A percentile compares a stretch with the other conserved stretches of the same genome.
Conservation (phyloP, 257 asterid species). For the Ophiorrhiza pumila region DNA sequence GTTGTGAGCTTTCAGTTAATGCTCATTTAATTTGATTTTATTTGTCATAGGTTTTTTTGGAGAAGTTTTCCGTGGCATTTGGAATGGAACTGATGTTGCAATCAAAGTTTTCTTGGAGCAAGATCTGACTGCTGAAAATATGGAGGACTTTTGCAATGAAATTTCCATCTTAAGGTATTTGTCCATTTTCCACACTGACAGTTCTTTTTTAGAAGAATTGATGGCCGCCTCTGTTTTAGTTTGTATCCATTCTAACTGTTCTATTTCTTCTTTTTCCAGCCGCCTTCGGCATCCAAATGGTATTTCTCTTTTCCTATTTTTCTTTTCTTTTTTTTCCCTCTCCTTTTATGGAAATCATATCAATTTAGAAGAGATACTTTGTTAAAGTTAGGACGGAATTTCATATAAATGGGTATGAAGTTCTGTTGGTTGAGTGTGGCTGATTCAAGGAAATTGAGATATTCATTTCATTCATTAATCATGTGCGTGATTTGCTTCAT, state of each 20-base stretch:
- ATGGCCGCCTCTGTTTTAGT: slow-evolving; percentile 11
- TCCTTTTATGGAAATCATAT: not conserved
- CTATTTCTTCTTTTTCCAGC: slow-evolving; percentile 50
- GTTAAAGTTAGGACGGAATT: not conserved
- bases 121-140: slow-evolving; percentile 96
- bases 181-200: not conserved
- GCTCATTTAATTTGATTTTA: not conserved
- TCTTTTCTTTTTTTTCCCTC: not conserved
- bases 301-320: slow-evolving; percentile 43
- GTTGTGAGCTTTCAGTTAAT: slow-evolving; percentile 2
- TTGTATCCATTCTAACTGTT: slow-evolving; percentile 35
- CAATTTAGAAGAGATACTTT: slow-evolving; percentile 13
- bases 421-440: not conserved
- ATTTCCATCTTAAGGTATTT: slow-evolving; percentile 85
- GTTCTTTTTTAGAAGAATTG: slow-evolving; percentile 9
- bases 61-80: slow-evolving; percentile 94
- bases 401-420: not conserved
- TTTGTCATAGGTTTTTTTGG: slow-evolving; percentile 77
- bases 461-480: not conserved
- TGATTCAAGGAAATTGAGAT: not conserved
- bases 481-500: not conserved
- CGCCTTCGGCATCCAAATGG: slow-evolving; percentile 99
- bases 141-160: slow-evolving; percentile 99
- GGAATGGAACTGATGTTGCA: slow-evolving; percentile 99
- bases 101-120: slow-evolving; percentile 96